Base-by-base conservation (phyloP, 345 rosid genomes). In the Eucalyptus albens region DNA sequence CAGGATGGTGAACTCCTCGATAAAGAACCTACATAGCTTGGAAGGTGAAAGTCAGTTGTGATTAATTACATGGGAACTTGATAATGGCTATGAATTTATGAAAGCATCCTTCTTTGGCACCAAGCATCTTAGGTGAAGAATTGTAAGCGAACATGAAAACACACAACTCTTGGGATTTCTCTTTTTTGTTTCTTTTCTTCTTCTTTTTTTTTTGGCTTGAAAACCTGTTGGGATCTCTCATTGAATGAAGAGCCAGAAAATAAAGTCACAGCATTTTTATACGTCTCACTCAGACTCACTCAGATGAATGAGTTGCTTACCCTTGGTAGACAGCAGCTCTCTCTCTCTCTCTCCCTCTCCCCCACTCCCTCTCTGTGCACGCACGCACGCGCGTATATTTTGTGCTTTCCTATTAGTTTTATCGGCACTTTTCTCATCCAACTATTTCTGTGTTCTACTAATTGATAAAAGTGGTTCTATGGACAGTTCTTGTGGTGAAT, bases 361-460 rank as follows among this genome's bases (percentile, higher is more conserved):
- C 80, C 16, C 37, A 0, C 77, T 65, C 37, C 16, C 19, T n/a
- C 40, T n/a, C 21, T 67, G 2, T 16, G 44, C 44, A 37, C 2
- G 7, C 5, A 0, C 10, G 0, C 2, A 0, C 5, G 2, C 0
- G 26, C 5, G 0, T 8, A 53, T 21, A 2, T 53, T 37, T 72
- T 72, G 27, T 72, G 83, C 15, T 19, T 72, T 37, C 45, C 83
- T 72, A 37, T 72, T 10, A 37, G 45, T 37, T 72, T 72, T 72
- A 37, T 37, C 1, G 9, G 7, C 83, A 19, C 83, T 21, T 72
- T 15, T 37, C 27, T 72, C 83, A 19, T 37, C 83, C 45, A 40
- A 77, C 47, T 37, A 21, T 40, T 37, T 21, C 27, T 77, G 47
- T 37, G 45, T 77, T 37, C 27, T 24, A 8, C 47, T 77, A 77